Base-by-base conservation (phyloP, 495 filamentous ascomycete genomes). In the Trichocladium uniseriatum region DNA sequence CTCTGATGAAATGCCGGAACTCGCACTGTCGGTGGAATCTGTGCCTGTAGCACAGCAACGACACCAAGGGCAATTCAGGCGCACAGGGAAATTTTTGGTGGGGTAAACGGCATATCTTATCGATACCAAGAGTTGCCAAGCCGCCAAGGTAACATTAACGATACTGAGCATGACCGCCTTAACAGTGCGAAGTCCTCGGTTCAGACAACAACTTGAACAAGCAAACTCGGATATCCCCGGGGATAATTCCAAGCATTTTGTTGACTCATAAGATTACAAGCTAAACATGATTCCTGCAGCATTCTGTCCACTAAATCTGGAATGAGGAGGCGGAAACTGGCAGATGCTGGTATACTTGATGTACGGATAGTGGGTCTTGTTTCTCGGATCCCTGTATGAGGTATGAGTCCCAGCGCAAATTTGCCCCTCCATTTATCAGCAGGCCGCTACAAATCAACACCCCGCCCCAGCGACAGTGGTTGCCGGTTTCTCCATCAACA, bases 341-440 rank as follows among this genome's bases (percentile, higher is more conserved):
- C n/a, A n/a, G n/a, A n/a, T n/a, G n/a, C n/a, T n/a, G n/a, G n/a
- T n/a, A n/a, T n/a, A n/a, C n/a, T n/a, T n/a, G n/a, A n/a, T n/a
- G n/a, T n/a, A n/a, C n/a, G n/a, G n/a, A n/a, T n/a, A n/a, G n/a
- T n/a, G n/a, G n/a, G n/a, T n/a, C n/a, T n/a, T n/a, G n/a, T n/a
- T n/a, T n/a, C n/a, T n/a, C n/a, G n/a, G n/a, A n/a, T n/a, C n/a
- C n/a, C n/a, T n/a, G n/a, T n/a, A n/a, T n/a, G n/a, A n/a, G n/a
- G n/a, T n/a, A n/a, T n/a, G n/a, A n/a, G n/a, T n/a, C n/a, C n/a
- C 35, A 16, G 16, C 34, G 46, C 54, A 64, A 62, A 62, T 64
- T 73, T 63, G 69, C 69, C 69, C 68, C 69, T 72, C 68, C 61
- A 72, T 65, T 63, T 57, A 57, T 67, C 64, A 67, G 62, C 62